Evolutionary conservation across 805 yeast genomes (phyloP), one percentile per base, ranked within the genome.

Genomic region (Metschnikowia lunata): DNA sequence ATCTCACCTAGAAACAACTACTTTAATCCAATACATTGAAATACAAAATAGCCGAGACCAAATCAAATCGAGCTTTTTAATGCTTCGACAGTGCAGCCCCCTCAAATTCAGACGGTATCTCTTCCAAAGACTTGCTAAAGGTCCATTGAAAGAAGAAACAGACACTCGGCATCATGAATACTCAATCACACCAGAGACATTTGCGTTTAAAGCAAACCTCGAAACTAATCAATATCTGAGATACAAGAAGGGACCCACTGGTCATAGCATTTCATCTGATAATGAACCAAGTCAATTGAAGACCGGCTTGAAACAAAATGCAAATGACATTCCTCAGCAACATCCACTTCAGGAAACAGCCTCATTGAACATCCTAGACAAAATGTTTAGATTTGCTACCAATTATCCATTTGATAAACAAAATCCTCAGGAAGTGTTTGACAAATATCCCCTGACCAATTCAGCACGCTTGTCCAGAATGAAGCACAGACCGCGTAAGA

Each of bases 401-500:
- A 69, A 69, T 55, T 69, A 70, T 47, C 75, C 75, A 7, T 69
- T 71, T 46, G 61, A 58, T 23, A 57, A 59, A 15, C 58, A 57
- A 42, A 52, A 67, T 2, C 75, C 75, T 2, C 71, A 67, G 50
- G 67, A 68, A 26, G 65, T 70, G 7, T 71, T 61, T 48, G 60
- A 69, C 42, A 55, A 55, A 35, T 69, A 56, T 41, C 74, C 75
- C 0, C 49, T 48, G 40, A 63, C 67, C 8, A 67, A 53, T 38
- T 63, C 71, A 1, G 52, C 59, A n/a, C 62, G 60, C 29, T 46
- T 72, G 40, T 54, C 69, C 1, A 56, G 54, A 53, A 55, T 39
- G 54, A 64, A 54, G 52, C 60, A 58, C 38, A 64, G 90, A 29
- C 95, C 96, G 0, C 66, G 52, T 29, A 71, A 75, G 26, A 76